These are phyloP conservation scores for Mycena leptocephala DNA, from an alignment of 768 basidiomycete species.

Conservation along the genomic window DNA sequence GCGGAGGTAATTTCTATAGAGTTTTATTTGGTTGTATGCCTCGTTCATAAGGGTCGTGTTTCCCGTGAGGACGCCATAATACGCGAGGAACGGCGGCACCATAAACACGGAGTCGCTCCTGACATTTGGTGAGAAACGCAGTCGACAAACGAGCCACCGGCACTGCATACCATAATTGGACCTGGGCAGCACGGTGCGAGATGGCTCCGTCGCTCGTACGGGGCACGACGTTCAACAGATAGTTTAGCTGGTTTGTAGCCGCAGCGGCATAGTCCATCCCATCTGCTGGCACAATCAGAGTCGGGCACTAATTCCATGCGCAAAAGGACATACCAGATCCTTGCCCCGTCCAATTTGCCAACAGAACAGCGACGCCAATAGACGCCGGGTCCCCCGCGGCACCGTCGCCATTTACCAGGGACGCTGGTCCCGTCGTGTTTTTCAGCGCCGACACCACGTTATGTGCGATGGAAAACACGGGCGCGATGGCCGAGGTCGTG, in stretches of 20 bases:
- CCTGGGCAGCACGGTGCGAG: conserved; percentile 78
- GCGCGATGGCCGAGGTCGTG: conserved; percentile 57
- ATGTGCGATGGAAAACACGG: conserved; percentile 72
- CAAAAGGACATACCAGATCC: conserved; percentile 16
- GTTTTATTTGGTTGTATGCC: conserved; percentile 79
- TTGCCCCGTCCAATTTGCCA: conserved; percentile 64
- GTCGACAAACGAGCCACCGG: not conserved
- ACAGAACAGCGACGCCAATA: conserved; percentile 79
- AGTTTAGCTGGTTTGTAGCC: conserved; percentile 78
- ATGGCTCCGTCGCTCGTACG: conserved; percentile 84
- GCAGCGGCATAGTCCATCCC: conserved; percentile 74
- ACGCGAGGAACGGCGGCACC: conserved; percentile 91
- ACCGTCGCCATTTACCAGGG: conserved; percentile 70
- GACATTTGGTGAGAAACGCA: not conserved
- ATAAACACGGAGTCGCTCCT: conserved; percentile 90
- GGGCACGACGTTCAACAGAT: conserved; percentile 70
- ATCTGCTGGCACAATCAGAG: conserved; percentile 42
- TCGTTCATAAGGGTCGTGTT: conserved; percentile 74
- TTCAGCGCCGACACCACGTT: conserved; percentile 63
- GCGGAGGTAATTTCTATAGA: conserved; percentile 79
- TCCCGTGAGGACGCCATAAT: conserved; percentile 77
- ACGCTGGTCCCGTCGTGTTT: conserved; percentile 66
- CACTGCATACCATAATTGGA: conserved; percentile 83
- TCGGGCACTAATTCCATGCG: not conserved
- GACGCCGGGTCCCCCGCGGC: conserved; percentile 87